Percentiles rank a stretch among this genome's conserved stretches.
Evolutionary conservation across 495 filamentous ascomycete species (phyloP).

Genomic region (Massariosphaeria phaeospora): DNA sequence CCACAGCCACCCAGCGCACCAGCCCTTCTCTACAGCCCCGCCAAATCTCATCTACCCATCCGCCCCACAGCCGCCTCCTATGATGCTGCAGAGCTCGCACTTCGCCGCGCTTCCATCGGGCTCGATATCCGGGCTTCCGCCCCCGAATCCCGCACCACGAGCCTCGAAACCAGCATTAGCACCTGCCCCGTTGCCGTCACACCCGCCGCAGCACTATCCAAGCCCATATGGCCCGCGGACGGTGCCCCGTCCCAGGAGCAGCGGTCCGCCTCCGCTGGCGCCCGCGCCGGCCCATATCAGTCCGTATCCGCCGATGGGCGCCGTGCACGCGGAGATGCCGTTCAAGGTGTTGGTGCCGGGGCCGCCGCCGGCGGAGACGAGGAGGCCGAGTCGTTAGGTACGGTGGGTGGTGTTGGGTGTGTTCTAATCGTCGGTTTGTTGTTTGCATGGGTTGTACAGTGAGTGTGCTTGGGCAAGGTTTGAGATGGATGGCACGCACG

Average conservation of each 20-base stretch:
- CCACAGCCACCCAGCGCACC: not conserved
- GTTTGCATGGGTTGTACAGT: too few species aligned
- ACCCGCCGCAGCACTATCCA: conserved; percentile 9
- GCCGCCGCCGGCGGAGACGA: conserved; percentile 1
- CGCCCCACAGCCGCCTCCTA: not conserved
- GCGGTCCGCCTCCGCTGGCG: conserved; percentile 12
- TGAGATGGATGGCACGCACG: too few species aligned
- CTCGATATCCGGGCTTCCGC: not conserved
- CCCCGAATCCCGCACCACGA: too few species aligned
- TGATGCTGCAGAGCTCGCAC: conserved; percentile 3
- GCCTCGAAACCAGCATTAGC: conserved; percentile 7
- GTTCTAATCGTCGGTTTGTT: too few species aligned
- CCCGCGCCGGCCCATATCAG: conserved; percentile 19
- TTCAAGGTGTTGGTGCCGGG: conserved; percentile 8
- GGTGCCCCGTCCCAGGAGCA: conserved; percentile 8
- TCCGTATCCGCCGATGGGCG: conserved; percentile 14
- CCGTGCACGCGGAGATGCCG: not conserved
- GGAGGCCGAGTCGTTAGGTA: not conserved
- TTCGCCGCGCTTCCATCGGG: conserved; percentile 7
- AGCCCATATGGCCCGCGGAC: conserved; percentile 23
- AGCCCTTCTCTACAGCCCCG: not conserved
- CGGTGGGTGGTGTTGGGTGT: not conserved
- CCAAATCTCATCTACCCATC: not conserved
- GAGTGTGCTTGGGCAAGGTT: too few species aligned
- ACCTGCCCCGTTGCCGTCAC: conserved; percentile 12